phyloP scores from a whole-genome alignment of 306 rosid species.

The Cucumis melo region DNA sequence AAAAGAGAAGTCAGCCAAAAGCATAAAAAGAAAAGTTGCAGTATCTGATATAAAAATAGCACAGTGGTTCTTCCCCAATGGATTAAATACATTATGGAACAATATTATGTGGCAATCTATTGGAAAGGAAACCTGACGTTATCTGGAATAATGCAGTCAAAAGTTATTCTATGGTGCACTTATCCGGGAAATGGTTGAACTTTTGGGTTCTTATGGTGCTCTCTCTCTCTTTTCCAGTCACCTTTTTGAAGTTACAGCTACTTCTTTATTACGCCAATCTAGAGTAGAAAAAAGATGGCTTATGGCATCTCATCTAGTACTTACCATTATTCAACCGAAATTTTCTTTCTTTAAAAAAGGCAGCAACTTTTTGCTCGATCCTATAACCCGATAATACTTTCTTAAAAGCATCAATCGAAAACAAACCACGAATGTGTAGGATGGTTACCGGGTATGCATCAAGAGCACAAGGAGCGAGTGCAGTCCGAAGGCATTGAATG shows the following conservation, averaged over 20 bases:
- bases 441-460: conserved; percentile 81
- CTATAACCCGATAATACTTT: background rate
- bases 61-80: background rate
- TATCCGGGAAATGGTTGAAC: background rate
- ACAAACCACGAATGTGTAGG: background rate
- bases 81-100: background rate
- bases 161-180: background rate
- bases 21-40: background rate
- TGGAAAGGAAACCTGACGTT: background rate
- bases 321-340: background rate
- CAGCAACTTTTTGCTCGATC: background rate
- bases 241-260: background rate
- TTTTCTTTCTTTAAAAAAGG: background rate
- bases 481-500: conserved; percentile 59
- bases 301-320: background rate
- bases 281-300: background rate
- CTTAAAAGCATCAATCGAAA: background rate
- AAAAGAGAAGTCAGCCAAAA: conserved; percentile 24
- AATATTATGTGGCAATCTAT: background rate
- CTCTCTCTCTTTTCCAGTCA: background rate
- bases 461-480: conserved; percentile 97
- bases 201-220: background rate
- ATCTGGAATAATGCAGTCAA: background rate
- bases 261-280: background rate
- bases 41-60: background rate